Evolutionary conservation across 2,329 filamentous ascomycete species (phyloP).

Genomic region (Gnomoniopsis sp.): DNA sequence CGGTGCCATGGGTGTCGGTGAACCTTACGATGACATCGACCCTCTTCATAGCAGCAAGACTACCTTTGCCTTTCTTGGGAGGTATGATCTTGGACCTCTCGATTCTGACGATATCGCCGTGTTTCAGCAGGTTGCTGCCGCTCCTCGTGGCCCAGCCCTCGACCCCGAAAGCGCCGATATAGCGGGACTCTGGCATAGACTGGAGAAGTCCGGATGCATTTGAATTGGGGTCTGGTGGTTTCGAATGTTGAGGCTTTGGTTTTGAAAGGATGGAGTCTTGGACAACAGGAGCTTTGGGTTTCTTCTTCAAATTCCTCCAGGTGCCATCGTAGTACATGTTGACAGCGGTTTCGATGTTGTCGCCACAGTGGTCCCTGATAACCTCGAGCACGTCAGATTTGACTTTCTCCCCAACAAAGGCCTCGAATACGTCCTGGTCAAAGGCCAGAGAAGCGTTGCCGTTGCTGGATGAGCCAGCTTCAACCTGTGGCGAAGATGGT

Average conservation of each 20-base stretch:
- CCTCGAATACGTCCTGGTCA: conserved; percentile 55
- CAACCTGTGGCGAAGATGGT: neutral
- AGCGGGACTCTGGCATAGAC: conserved; percentile 50
- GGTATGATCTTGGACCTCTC: conserved; percentile 77
- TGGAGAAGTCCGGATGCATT: conserved; percentile 13
- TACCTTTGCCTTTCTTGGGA: conserved; percentile 39
- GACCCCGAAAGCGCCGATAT: conserved; percentile 88
- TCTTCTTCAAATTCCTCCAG: conserved; percentile 50
- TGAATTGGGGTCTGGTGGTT: neutral
- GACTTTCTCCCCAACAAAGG: conserved; percentile 57
- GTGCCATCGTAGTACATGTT: conserved; percentile 71
- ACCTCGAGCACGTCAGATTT: conserved; percentile 42
- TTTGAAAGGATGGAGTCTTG: conserved; percentile 10
- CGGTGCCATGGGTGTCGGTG: conserved; percentile 72
- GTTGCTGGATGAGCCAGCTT: conserved; percentile 19
- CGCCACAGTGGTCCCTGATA: conserved; percentile 52
- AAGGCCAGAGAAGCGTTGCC: conserved; percentile 39
- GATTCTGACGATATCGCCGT: conserved; percentile 80
- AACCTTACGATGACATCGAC: conserved; percentile 90
- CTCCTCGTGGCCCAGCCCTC: conserved; percentile 90
- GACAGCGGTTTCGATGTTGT: conserved; percentile 59
- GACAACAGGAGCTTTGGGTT: conserved; percentile 9
- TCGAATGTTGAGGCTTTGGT: conserved; percentile 7
- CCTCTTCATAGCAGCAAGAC: conserved; percentile 50
- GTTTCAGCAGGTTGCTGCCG: conserved; percentile 69